Evolutionary conservation across 2,329 filamentous ascomycete genomes (phyloP).

Genomic region (Pseudopithomyces chartarum): DNA sequence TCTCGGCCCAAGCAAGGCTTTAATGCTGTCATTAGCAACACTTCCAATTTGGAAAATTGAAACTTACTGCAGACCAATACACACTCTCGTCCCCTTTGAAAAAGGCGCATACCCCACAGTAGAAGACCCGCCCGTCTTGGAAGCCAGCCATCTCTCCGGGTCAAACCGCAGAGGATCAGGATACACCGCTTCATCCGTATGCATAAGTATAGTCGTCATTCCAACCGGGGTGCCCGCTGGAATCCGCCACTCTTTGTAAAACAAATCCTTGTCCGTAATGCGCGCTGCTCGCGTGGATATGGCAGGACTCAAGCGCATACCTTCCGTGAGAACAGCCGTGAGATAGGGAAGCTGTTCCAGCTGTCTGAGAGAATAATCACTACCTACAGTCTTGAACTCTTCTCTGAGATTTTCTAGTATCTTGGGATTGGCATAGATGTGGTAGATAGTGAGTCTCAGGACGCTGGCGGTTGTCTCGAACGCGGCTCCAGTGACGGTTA

Average conservation of each 20-base stretch:
- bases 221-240: slow-evolving; percentile 35
- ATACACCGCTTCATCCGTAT: slow-evolving; percentile 31
- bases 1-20: background rate
- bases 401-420: background rate
- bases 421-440: slow-evolving; percentile 10
- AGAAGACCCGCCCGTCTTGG: background rate
- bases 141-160: slow-evolving; percentile 35
- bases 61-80: slow-evolving; percentile 17
- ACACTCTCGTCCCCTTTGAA: slow-evolving; percentile 13
- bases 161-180: slow-evolving; percentile 22
- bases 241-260: slow-evolving; percentile 18
- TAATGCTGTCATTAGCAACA: background rate
- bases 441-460: slow-evolving; percentile 25
- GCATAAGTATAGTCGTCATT: slow-evolving; percentile 35
- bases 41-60: background rate
- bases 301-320: slow-evolving; percentile 31
- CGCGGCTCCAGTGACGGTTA: slow-evolving; percentile 31
- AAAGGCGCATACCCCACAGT: slow-evolving; percentile 13
- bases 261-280: slow-evolving; percentile 20
- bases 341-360: slow-evolving; percentile 21
- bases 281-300: slow-evolving; percentile 26
- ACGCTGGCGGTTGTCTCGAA: slow-evolving; percentile 32
- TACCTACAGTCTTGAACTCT: slow-evolving; percentile 7
- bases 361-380: slow-evolving; percentile 12
- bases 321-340: slow-evolving; percentile 20